phyloP scores from a whole-genome alignment of 2,329 filamentous ascomycete species.

The Trichoderma sp. region DNA sequence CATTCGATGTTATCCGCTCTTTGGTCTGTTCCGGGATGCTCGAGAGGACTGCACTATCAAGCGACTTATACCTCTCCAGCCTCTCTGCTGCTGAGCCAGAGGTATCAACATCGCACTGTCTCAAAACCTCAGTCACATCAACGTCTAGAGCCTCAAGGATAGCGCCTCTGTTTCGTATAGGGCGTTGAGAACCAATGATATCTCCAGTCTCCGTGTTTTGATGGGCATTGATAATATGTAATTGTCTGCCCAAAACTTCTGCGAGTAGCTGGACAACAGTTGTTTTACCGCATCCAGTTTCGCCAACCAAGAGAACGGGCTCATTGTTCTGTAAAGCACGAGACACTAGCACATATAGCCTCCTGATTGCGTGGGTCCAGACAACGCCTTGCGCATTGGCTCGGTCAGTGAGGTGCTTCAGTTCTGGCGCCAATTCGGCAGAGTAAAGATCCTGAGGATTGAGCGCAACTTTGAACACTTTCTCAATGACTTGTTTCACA shows the following conservation, averaged over 20 bases:
- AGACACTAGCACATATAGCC: conserved; percentile 87
- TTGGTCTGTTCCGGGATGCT: conserved; percentile 55
- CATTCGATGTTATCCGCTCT: conserved; percentile 52
- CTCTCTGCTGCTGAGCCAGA: conserved; percentile 57
- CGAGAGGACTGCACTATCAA: conserved; percentile 53
- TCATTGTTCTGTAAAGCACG: conserved; percentile 87
- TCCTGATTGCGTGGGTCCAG: conserved; percentile 94
- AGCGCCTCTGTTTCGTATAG: conserved; percentile 80
- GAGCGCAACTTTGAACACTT: conserved; percentile 84
- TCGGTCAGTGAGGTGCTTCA: conserved; percentile 52
- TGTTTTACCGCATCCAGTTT: conserved; percentile 97
- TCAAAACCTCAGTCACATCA: conserved; percentile 59
- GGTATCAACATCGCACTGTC: conserved; percentile 45
- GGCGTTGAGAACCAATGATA: conserved; percentile 91
- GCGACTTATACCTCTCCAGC: conserved; percentile 57
- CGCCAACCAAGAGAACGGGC: conserved; percentile 90
- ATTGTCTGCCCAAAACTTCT: conserved; percentile 72
- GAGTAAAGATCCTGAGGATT: conserved; percentile 76
- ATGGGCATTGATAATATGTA: conserved; percentile 95
- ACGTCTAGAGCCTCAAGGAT: conserved; percentile 67
- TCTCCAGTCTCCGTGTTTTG: conserved; percentile 98
- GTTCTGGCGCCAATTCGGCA: conserved; percentile 58
- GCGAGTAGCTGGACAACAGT: conserved; percentile 93
- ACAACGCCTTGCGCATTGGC: conserved; percentile 70
- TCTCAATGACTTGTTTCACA: conserved; percentile 87